Conservation (phyloP, 2,329 filamentous ascomycete genomes). For the Talaromyces sp. region DNA sequence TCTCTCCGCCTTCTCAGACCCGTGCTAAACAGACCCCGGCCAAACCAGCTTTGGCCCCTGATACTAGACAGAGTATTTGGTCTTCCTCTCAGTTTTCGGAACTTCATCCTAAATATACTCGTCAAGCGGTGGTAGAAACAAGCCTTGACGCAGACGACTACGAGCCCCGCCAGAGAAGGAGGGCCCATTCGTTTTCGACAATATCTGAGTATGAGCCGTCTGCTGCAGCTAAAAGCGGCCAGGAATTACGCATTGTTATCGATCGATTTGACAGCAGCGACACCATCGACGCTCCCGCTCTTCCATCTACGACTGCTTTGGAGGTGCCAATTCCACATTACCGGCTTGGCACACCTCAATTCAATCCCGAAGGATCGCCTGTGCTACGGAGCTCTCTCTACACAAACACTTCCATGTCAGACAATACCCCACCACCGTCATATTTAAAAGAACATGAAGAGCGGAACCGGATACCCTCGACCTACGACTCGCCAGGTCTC, state of each 20-base stretch:
- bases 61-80: constrained; percentile 32
- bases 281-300: constrained; percentile 54
- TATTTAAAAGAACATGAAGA: constrained; percentile 40
- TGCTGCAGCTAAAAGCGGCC: constrained; percentile 44
- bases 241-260: constrained; percentile 75
- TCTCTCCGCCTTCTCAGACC: constrained; percentile 55
- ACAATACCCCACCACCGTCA: constrained; percentile 63
- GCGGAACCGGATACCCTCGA: constrained; percentile 17
- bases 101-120: constrained; percentile 23
- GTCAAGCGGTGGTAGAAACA: constrained; percentile 21
- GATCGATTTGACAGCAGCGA: constrained; percentile 63
- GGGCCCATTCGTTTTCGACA: constrained; percentile 73
- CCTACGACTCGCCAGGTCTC: constrained; percentile 22
- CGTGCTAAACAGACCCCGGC: constrained; percentile 48
- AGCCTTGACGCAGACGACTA: constrained; percentile 17
- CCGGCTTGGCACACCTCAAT: constrained; percentile 74
- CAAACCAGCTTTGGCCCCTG: constrained; percentile 22
- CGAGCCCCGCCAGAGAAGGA: constrained; percentile 49
- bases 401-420: constrained; percentile 59
- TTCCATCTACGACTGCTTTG: constrained; percentile 56
- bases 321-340: constrained; percentile 79
- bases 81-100: constrained; percentile 39
- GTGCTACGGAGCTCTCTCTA: constrained; percentile 77
- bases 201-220: constrained; percentile 56
- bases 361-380: constrained; percentile 70